These are phyloP conservation scores for Colletotrichum filicis DNA, from an alignment of 2,329 filamentous ascomycete species.

Conservation along the genomic window DNA sequence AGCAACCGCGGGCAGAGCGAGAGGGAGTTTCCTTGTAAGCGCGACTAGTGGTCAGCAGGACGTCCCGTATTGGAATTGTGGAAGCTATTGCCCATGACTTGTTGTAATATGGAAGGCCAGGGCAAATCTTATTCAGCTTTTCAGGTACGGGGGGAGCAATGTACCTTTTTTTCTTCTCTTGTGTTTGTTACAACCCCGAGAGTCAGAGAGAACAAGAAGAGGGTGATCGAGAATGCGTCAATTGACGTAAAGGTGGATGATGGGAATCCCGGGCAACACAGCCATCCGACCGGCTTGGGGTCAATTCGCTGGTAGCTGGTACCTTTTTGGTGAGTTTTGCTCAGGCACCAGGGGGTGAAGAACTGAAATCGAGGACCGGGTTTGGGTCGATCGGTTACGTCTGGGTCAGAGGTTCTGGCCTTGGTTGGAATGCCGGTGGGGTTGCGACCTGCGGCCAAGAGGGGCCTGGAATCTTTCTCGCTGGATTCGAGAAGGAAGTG, in stretches of 20 bases:
- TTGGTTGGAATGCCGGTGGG: not conserved
- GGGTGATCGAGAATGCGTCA: conserved; percentile 29
- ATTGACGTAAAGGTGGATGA: conserved; percentile 32
- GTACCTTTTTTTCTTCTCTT: conserved; percentile 8
- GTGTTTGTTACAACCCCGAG: not conserved
- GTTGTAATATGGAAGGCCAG: not conserved
- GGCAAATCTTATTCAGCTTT: not conserved
- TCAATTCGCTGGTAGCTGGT: conserved; percentile 8
- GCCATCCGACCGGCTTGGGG: conserved; percentile 34
- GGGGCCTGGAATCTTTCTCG: not conserved
- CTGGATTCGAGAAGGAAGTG: conserved; percentile 5
- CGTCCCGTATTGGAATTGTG: conserved; percentile 21
- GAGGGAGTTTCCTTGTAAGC: conserved; percentile 30
- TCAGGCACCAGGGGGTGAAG: not conserved
- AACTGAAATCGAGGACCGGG: not conserved
- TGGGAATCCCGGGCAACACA: conserved; percentile 35
- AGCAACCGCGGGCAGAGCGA: conserved; percentile 15
- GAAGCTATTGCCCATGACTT: conserved; percentile 4
- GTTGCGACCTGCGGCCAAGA: not conserved
- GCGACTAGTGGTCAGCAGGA: conserved; percentile 27
- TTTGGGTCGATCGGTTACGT: not conserved
- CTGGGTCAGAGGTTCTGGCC: not conserved
- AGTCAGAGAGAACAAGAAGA: not conserved
- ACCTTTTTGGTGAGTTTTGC: not conserved
- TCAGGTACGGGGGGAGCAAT: not conserved